A percentile compares a stretch with the other conserved stretches of the same genome.
phyloP scores from a whole-genome alignment of 345 rosid species.

The Bretschneidera sinensis region DNA sequence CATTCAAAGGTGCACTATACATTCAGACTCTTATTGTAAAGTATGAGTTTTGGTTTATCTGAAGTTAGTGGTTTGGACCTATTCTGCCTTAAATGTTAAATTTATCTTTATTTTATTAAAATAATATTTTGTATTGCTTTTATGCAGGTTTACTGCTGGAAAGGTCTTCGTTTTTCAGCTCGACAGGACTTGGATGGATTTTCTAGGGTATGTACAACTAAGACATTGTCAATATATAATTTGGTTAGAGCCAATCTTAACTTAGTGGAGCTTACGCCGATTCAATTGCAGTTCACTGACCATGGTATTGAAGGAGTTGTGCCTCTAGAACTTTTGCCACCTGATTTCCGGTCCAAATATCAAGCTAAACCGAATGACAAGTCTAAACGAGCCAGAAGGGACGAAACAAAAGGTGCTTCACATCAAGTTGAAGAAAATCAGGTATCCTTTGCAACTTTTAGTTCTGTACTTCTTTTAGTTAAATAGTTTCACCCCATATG shows the following conservation, averaged over 20 bases:
- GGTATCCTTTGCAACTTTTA: conserved; percentile 23
- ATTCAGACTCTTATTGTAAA: no score
- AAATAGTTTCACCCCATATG: background rate
- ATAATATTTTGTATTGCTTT: background rate
- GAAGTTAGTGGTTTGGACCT: no score
- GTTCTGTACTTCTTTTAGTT: background rate
- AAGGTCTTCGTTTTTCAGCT: conserved; percentile 89
- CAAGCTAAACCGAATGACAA: conserved; percentile 84
- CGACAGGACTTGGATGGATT: conserved; percentile 97
- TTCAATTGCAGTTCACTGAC: conserved; percentile 75
- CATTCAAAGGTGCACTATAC: no score
- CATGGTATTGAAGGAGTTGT: conserved; percentile 96
- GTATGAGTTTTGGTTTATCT: no score
- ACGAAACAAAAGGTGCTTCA: conserved; percentile 53
- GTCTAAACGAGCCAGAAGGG: conserved; percentile 87
- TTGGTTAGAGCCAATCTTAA: background rate
- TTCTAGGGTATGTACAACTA: conserved; percentile 55
- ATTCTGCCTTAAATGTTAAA: no score
- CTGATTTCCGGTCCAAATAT: conserved; percentile 71
- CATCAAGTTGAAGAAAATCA: conserved; percentile 65
- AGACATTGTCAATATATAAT: background rate
- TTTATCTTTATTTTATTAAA: no score
- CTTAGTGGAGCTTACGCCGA: conserved; percentile 5
- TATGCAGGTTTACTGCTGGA: conserved; percentile 96
- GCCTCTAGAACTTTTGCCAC: conserved; percentile 78